Base-by-base conservation (phyloP, 768 basidiomycete species). In the Phaeotremella fagi region DNA sequence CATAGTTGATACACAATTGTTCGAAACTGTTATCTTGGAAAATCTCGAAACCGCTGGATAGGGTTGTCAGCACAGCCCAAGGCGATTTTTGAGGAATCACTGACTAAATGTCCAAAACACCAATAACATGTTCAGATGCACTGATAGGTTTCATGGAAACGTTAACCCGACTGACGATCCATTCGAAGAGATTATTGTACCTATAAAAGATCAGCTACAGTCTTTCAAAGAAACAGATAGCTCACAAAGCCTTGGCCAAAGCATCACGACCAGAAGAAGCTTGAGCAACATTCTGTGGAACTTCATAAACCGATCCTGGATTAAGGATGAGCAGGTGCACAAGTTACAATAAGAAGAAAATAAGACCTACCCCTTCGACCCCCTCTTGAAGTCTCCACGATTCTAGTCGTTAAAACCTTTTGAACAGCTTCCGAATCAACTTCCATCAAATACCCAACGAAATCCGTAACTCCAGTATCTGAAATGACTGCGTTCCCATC, bases 1-100 rank as follows among this genome's bases (percentile, higher is more conserved):
- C 95, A 67, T 99, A 99, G 79, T 99, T 99, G 81, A 99, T 99
- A 78, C 95, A 99, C 18, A 99, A 83, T 75, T 99, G 91, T 50
- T 74, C 72, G 48, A 74, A 74, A 38, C 68, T 70, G 64, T 74
- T 74, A 48, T 74, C 68, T 52, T 74, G 61, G 70, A 99, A 98
- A 66, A 98, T 98, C 76, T 99, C 92, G 66, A 99, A 99, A 11
- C 94, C 94, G 74, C 72, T 73, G 49, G 3, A 45, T 58, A 46
- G 41, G 49, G 23, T 15, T 15, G 14, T 25, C n/a, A 37, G 33
- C 35, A 20, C 6, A 12, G 38, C 11, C 38, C 20, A 7, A 12
- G 22, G 22, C 6, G 38, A 41, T 6, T 31, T 14, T 16, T 16
- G 22, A 50, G n/a, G 37, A 9, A 12, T 16, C 15, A 63, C 74